A percentile compares a stretch with the other conserved stretches of the same genome.
These are phyloP conservation scores for Flaveria brownii DNA, from an alignment of 129 eudicot genomes.

Conservation along the genomic window DNA sequence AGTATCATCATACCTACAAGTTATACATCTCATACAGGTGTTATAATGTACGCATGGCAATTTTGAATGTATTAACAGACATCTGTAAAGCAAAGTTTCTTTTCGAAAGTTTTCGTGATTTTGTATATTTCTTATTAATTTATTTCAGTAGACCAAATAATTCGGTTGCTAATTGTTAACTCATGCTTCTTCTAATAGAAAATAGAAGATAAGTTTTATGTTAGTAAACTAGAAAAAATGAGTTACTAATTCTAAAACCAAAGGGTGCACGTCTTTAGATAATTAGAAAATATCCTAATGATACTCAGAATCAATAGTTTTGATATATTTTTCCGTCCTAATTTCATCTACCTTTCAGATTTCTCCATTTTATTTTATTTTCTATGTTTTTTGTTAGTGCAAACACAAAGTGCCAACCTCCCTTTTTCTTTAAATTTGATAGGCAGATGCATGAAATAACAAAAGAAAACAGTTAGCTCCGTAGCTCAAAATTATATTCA, in stretches of 20 bases:
- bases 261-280: background rate
- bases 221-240: background rate
- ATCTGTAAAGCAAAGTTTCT: background rate
- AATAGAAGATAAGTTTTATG: background rate
- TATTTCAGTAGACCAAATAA: background rate
- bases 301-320: background rate
- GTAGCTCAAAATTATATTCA: background rate
- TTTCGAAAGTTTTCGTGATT: background rate
- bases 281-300: background rate
- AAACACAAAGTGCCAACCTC: background rate
- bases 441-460: background rate
- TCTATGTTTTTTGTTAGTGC: background rate
- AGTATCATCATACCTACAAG: constrained; percentile 85
- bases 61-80: background rate
- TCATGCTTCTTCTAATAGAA: background rate
- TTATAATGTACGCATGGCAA: background rate
- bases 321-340: background rate
- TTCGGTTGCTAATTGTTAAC: background rate
- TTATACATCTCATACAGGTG: background rate
- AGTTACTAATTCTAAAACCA: background rate
- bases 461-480: background rate
- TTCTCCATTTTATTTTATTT: background rate
- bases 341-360: background rate
- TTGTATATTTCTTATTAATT: background rate
- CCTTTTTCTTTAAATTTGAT: background rate